Percentiles rank a stretch among this genome's conserved stretches.
phyloP scores from a whole-genome alignment of 129 eudicot genomes.

The sunflower (Helianthus annuus) region HanXRQr2.0-SUNRISE NC_035438.2:61898965-61899464 shows the following conservation, averaged over 20 bases:
- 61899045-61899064: not conserved
- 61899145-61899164: conserved; percentile 31
- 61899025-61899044: not conserved
- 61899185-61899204: conserved; percentile 25
- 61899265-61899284: not conserved
- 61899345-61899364: too few species aligned
- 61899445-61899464: too few species aligned
- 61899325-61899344: too few species aligned
- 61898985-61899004: too few species aligned
- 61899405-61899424: too few species aligned
- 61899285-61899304: too few species aligned
- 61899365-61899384: too few species aligned
- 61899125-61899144: conserved; percentile 28
- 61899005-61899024: too few species aligned
- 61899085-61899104: not conserved
- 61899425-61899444: too few species aligned
- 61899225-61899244: conserved; percentile 13
- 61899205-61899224: conserved; percentile 24
- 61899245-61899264: not conserved
- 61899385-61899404: too few species aligned
- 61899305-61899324: too few species aligned
- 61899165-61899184: conserved; percentile 5
- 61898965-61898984: too few species aligned
- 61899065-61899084: not conserved
- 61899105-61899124: conserved; percentile 12